Evolutionary conservation across 2,329 filamentous ascomycete genomes (phyloP).

Genomic region (Metarhizium brunneum): DNA sequence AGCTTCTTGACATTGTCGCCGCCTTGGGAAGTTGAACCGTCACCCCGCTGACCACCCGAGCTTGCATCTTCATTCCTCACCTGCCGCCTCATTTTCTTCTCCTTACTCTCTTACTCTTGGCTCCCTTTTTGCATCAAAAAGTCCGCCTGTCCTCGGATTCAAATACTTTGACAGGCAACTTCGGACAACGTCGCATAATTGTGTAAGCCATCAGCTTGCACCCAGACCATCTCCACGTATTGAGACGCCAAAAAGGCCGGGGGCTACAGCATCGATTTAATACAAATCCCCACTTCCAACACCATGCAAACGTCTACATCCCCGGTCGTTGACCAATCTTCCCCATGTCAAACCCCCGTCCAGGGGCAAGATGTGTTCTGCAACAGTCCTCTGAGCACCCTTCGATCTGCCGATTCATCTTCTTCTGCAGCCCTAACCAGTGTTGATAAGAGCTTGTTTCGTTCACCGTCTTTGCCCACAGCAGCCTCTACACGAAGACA

Average conservation of each 20-base stretch:
- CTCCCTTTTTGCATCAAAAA: neutral
- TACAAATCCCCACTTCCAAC: conserved; percentile 10
- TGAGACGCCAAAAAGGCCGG: conserved; percentile 1
- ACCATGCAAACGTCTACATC: conserved; percentile 15
- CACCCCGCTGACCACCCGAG: neutral
- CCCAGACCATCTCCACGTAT: neutral
- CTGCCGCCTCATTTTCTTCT: no score
- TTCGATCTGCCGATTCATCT: neutral
- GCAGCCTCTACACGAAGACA: neutral
- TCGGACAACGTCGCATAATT: neutral
- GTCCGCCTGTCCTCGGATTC: neutral
- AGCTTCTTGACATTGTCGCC: neutral
- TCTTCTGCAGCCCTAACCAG: neutral
- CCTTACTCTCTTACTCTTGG: neutral
- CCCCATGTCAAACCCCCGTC: neutral
- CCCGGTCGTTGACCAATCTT: neutral
- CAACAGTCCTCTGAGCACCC: neutral
- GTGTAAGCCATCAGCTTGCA: neutral
- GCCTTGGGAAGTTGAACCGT: neutral
- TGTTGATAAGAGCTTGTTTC: neutral
- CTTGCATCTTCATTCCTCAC: neutral
- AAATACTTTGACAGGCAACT: neutral
- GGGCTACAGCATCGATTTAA: conserved; percentile 1
- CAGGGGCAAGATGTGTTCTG: conserved; percentile 7
- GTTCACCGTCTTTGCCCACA: neutral